phyloP scores from a whole-genome alignment of 495 filamentous ascomycete genomes.

The Choiromyces venosus region DNA sequence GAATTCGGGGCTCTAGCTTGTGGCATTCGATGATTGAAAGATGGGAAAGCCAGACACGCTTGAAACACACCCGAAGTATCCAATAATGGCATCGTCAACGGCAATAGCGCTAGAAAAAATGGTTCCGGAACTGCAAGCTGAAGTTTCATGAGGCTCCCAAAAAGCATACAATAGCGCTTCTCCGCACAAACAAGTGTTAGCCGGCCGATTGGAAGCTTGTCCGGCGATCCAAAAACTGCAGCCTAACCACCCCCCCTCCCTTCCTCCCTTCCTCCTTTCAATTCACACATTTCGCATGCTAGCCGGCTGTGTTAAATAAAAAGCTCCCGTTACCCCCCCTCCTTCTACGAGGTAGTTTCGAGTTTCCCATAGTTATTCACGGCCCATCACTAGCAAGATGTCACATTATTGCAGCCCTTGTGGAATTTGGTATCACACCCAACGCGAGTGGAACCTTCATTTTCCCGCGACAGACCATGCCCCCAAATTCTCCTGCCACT shows the following conservation, averaged over 20 bases:
- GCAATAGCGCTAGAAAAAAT: not conserved
- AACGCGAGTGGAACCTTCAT: not conserved
- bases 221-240: not conserved
- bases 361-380: not conserved
- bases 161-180: not conserved
- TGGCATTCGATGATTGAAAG: slow-evolving; percentile 3
- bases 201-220: slow-evolving; percentile 1
- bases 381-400: not conserved
- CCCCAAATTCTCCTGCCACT: not conserved
- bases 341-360: not conserved
- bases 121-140: not conserved
- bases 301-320: not conserved
- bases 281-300: not conserved
- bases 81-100: slow-evolving; percentile 1
- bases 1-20: not conserved
- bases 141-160: not conserved
- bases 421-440: not conserved
- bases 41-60: not conserved
- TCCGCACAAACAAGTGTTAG: not conserved
- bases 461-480: not conserved
- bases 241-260: not conserved
- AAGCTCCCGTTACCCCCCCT: not conserved
- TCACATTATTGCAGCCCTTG: slow-evolving; percentile 3
- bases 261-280: not conserved
- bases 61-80: not conserved